Evolutionary conservation across 2,329 filamentous ascomycete genomes (phyloP).

Genomic region (Phialophora verrucosa): DNA sequence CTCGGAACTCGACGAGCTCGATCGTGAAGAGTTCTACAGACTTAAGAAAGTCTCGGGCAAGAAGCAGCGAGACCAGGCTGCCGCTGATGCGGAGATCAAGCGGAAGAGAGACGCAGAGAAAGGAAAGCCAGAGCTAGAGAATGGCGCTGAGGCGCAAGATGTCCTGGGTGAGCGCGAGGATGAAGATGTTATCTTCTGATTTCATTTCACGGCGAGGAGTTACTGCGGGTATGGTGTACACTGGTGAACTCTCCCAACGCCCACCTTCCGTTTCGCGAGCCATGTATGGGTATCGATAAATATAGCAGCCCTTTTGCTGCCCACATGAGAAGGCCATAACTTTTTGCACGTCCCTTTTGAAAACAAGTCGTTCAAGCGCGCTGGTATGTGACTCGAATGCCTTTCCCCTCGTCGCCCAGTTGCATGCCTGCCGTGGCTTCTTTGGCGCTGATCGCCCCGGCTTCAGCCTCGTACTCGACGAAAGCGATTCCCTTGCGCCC

Average conservation of each 20-base stretch:
- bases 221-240: slow-evolving; percentile 16
- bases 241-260: slow-evolving; percentile 18
- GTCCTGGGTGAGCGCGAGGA: slow-evolving; percentile 77
- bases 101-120: slow-evolving; percentile 50
- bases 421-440: slow-evolving; percentile 88
- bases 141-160: slow-evolving; percentile 59
- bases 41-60: slow-evolving; percentile 92
- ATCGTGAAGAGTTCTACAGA: slow-evolving; percentile 96
- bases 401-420: slow-evolving; percentile 73
- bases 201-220: background rate
- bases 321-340: slow-evolving; percentile 5
- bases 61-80: slow-evolving; percentile 78
- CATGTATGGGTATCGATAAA: slow-evolving; percentile 34
- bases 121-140: slow-evolving; percentile 40
- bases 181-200: slow-evolving; percentile 82
- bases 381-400: slow-evolving; percentile 96
- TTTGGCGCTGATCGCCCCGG: slow-evolving; percentile 89
- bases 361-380: slow-evolving; percentile 65
- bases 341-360: slow-evolving; percentile 14
- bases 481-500: slow-evolving; percentile 89
- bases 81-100: slow-evolving; percentile 71
- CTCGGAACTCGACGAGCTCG: slow-evolving; percentile 94
- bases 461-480: slow-evolving; percentile 91
- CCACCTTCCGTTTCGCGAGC: slow-evolving; percentile 15
- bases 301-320: slow-evolving; percentile 14